Evolutionary conservation across 2,329 filamentous ascomycete genomes (phyloP).

Genomic region (Colletotrichum caudatum): DNA sequence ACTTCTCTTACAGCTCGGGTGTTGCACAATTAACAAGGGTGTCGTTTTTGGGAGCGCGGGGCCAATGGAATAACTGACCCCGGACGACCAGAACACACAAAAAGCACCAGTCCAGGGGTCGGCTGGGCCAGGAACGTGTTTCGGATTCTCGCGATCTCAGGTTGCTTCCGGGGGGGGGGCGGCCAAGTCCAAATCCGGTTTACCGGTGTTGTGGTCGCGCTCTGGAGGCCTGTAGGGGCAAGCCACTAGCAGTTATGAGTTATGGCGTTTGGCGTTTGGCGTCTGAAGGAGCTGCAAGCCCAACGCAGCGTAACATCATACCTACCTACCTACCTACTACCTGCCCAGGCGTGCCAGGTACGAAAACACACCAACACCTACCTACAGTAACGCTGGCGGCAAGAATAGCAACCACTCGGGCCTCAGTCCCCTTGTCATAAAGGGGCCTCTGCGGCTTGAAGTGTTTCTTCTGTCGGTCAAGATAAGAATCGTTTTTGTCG

Average conservation of each 20-base stretch:
- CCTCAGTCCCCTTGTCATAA: slow-evolving; percentile 1
- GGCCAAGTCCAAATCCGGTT: slow-evolving; percentile 12
- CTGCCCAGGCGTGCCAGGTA: neutral
- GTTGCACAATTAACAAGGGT: slow-evolving; percentile 31
- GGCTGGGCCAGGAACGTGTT: slow-evolving; percentile 27
- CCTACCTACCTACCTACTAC: neutral
- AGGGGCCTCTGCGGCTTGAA: neutral
- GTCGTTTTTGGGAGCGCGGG: neutral
- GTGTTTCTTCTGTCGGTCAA: neutral
- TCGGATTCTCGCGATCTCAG: slow-evolving; percentile 21
- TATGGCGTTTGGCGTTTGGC: slow-evolving; percentile 3
- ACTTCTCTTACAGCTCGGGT: slow-evolving; percentile 38
- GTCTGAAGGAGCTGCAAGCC: slow-evolving; percentile 1
- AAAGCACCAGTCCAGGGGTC: slow-evolving; percentile 2
- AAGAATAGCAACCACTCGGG: slow-evolving; percentile 11
- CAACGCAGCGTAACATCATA: neutral
- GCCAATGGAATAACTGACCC: slow-evolving; percentile 16
- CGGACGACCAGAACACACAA: neutral
- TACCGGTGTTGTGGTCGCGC: neutral
- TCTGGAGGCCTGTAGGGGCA: neutral
- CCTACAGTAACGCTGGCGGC: neutral
- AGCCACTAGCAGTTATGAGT: neutral
- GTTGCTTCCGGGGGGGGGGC: neutral
- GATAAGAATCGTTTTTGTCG: neutral
- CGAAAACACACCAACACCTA: neutral